These are phyloP conservation scores for Leccinum rimulosum DNA, from an alignment of 768 basidiomycete species.

Conservation along the genomic window DNA sequence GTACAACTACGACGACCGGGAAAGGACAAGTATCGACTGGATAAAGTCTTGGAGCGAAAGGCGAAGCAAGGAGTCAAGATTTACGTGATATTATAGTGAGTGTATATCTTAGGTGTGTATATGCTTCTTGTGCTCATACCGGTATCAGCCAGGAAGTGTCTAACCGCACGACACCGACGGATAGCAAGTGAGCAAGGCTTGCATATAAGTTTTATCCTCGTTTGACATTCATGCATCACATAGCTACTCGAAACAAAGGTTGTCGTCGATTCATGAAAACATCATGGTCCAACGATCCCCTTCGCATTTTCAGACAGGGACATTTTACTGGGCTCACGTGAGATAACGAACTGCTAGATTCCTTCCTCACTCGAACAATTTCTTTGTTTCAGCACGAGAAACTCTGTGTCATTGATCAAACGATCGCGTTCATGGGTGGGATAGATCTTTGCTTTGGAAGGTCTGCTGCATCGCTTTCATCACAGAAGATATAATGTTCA, in stretches of 20 bases:
- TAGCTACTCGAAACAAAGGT: constrained; percentile 83
- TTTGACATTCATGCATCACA: constrained; percentile 8
- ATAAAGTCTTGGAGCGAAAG: constrained; percentile 82
- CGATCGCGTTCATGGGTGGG: constrained; percentile 98
- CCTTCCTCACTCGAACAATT: background rate
- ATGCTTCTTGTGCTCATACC: constrained; percentile 3
- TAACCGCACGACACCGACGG: constrained; percentile 88
- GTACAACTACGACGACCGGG: constrained; percentile 81
- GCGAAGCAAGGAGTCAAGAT: constrained; percentile 96
- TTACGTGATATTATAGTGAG: constrained; percentile 91
- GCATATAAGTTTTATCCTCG: background rate
- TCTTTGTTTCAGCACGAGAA: constrained; percentile 79
- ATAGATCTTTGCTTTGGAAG: constrained; percentile 92
- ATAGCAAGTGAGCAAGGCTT: constrained; percentile 68
- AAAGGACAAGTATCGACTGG: constrained; percentile 83
- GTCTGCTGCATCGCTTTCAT: constrained; percentile 30
- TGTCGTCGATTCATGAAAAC: constrained; percentile 81
- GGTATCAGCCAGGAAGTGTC: constrained; percentile 85
- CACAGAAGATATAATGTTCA: background rate
- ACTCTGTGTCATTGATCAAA: constrained; percentile 93
- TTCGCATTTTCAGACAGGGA: constrained; percentile 95
- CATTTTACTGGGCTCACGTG: constrained; percentile 98
- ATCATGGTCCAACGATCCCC: constrained; percentile 97
- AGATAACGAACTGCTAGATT: constrained; percentile 22
- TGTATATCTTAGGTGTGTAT: constrained; percentile 1